These are phyloP conservation scores for Chaetomiaceae sp. DNA, from an alignment of 2,329 filamentous ascomycete genomes.

Conservation along the genomic window DNA sequence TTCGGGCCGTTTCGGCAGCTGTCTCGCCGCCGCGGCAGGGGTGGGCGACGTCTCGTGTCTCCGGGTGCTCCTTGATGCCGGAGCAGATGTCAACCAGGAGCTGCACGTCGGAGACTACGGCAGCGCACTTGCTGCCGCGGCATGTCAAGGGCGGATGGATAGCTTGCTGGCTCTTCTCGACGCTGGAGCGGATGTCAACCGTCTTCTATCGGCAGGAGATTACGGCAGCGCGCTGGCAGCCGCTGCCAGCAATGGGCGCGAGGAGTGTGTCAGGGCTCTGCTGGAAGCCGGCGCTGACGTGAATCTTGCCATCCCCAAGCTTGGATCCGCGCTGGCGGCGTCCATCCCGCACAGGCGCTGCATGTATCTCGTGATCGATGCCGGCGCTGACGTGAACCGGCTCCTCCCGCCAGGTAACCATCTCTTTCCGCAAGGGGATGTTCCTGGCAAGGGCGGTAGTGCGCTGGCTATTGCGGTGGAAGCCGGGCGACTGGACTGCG, in stretches of 20 bases:
- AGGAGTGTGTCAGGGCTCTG: not conserved
- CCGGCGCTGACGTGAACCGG: no score
- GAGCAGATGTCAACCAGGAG: not conserved
- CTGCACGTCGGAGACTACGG: not conserved
- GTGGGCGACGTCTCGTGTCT: not conserved
- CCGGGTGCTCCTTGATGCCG: not conserved
- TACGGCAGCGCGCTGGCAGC: slow-evolving; percentile 1
- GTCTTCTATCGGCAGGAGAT: not conserved
- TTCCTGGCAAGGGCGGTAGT: no score
- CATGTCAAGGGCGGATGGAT: not conserved
- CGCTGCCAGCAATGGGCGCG: not conserved
- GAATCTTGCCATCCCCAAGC: not conserved
- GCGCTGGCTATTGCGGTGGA: no score
- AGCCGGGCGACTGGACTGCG: no score
- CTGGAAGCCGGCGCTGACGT: not conserved
- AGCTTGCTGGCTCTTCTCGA: not conserved
- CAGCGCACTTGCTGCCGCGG: not conserved
- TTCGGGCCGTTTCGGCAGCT: no score
- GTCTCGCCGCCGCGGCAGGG: not conserved
- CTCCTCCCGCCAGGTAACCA: no score
- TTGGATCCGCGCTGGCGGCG: no score
- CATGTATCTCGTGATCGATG: no score
- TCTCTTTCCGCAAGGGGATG: no score
- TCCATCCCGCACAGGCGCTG: no score
- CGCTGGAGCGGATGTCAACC: not conserved